Evolutionary conservation across 2,329 filamentous ascomycete genomes (phyloP), one percentile per base, ranked within the genome.

Genomic region (Sclerotinia minor): DNA sequence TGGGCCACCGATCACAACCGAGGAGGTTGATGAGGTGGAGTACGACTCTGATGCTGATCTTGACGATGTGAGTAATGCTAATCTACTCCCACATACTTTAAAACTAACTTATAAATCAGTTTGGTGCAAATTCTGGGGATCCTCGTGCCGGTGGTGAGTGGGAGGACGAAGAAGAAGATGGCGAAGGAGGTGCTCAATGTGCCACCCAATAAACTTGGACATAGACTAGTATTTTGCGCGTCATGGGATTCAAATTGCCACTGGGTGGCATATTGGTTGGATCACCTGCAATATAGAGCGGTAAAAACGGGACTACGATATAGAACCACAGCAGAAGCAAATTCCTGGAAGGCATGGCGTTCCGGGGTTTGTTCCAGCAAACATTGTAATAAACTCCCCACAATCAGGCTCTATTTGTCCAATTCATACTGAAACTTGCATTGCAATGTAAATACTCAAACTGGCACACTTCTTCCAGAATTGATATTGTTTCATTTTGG

Each of bases 1-100:
- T 13, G 84, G 76, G 0, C 80, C 85, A 5, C 80, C 84, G 13
- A 89, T 94, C 71, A 83, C 70, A 45, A 50, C 72, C 0, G 89
- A 94, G 0, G 87, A 91, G 69, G 83, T 94, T 11, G 95, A 98
- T 68, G 93, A 98, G 72, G 92, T 97, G 0, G 86, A 92, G 3
- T 96, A 92, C 74, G 91, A 97, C 70, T 86, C 87, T n/a, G 87
- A 94, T 71, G 92, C 88, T 4, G 89, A 93, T 74, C 86, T 97
- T 73, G 92, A 97, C 64, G 88, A 93, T 75, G 88, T 89, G 79
- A 79, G 84, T 80, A 66, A 5, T 53, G 49, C 59, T 47, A 29
- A 47, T 69, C 44, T 50, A 29, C 54, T 66, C 60, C 55, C 49
- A 13, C 7, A 15, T 41, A 54, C 29, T 26, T 58, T 49, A 24